These are phyloP conservation scores for Allium fistulosum DNA, from an alignment of 106 monocot species.

Conservation along the genomic window DNA sequence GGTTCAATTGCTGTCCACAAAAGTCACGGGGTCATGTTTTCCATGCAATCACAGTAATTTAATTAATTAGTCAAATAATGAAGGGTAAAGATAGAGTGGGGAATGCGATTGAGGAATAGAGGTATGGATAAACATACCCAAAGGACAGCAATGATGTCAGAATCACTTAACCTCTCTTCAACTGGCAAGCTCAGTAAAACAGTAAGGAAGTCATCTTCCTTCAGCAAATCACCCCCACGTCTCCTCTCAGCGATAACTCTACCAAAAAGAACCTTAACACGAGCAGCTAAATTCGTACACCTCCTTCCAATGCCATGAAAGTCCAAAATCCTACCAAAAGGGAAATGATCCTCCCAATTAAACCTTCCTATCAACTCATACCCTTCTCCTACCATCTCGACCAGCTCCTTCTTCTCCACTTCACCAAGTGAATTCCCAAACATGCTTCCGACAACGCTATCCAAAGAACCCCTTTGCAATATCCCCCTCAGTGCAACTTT, in stretches of 20 bases:
- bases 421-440: slow-evolving; percentile 22
- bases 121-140: slow-evolving; percentile 31
- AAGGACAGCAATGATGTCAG: slow-evolving; percentile 40
- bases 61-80: no score
- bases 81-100: no score
- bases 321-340: slow-evolving; percentile 16
- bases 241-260: slow-evolving; percentile 28
- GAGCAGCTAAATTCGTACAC: slow-evolving; percentile 15
- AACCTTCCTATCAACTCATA: slow-evolving; percentile 46
- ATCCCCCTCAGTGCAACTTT: slow-evolving; percentile 27
- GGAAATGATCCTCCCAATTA: slow-evolving; percentile 43
- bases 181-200: slow-evolving; percentile 27
- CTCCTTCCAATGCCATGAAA: slow-evolving; percentile 26
- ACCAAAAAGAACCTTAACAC: slow-evolving; percentile 27
- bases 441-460: slow-evolving; percentile 38
- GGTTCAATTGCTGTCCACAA: no score
- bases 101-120: slow-evolving; percentile 1
- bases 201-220: slow-evolving; percentile 32
- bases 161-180: slow-evolving; percentile 31
- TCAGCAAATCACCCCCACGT: background rate
- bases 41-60: no score
- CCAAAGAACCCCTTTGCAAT: slow-evolving; percentile 37
- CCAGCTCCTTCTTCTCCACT: slow-evolving; percentile 14
- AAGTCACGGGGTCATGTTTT: no score
- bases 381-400: slow-evolving; percentile 39